Evolutionary conservation across 805 yeast genomes (phyloP), one percentile per base, ranked within the genome.

Genomic region (Wickerhamiella parazyma): DNA sequence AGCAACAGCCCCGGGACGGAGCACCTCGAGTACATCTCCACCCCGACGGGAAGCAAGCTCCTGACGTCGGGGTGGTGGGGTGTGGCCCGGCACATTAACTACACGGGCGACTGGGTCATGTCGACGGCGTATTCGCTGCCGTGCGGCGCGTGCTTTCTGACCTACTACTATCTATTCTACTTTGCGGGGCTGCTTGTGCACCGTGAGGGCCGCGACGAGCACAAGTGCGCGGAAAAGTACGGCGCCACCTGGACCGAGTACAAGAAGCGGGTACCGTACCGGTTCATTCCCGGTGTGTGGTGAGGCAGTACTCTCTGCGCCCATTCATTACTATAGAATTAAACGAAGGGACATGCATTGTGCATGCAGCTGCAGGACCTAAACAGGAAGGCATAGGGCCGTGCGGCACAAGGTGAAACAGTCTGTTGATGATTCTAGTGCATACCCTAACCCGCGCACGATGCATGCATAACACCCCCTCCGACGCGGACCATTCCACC

Each of bases 51-150:
- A 1, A 79, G 94, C 20, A 81, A 75, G 56, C 70, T 91, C 50
- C 65, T 91, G 36, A 73, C 77, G 44, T 91, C 85, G 55, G 95
- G 97, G 2, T 91, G 97, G 98, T 91, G 98, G 98, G 81, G 80
- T 2, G 60, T 69, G 16, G 77, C 94, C 6, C 94, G 94, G 52
- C 98, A 91, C 60, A 85, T 84, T 57, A 91, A 91, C 59, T 91
- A 91, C 62, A 71, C 87, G 46, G 98, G 98, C 35, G 98, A 91
- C 65, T 85, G 95, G 87, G 59, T 91, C 34, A 78, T 86, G 56
- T 84, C 95, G 0, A 69, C 82, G 67, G 76, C 93, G 36, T 89
- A 95, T 94, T 85, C 95, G 61, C 67, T 91, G 49, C 79, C 94
- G 8, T 84, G 96, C 1, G 94, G 94, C 9, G 73, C 78, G 52